phyloP scores from a whole-genome alignment of 345 rosid genomes.

The Pugionium cornutum region DNA sequence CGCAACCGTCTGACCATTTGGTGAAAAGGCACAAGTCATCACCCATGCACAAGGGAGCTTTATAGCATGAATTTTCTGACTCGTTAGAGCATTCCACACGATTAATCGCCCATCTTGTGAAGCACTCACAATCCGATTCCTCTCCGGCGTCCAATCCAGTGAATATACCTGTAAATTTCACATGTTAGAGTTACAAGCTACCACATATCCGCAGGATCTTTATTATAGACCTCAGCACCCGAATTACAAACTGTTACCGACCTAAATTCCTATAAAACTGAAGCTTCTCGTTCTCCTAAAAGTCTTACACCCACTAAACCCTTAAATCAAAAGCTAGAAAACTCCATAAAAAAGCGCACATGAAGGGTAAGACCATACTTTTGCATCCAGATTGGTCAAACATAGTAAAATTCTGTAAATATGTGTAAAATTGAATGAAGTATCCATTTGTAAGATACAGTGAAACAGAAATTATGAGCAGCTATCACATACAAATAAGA shows the following conservation, averaged over 20 bases:
- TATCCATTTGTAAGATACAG: neutral
- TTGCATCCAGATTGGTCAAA: slow-evolving; percentile 12
- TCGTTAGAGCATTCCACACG: slow-evolving; percentile 95
- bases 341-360: slow-evolving; percentile 12
- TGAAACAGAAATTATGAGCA: no score
- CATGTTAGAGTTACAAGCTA: slow-evolving; percentile 21
- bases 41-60: slow-evolving; percentile 98
- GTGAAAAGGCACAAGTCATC: slow-evolving; percentile 98
- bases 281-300: slow-evolving; percentile 1
- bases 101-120: slow-evolving; percentile 94
- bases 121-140: slow-evolving; percentile 88
- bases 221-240: neutral
- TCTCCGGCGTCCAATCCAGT: slow-evolving; percentile 86
- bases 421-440: neutral
- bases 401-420: neutral
- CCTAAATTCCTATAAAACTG: neutral
- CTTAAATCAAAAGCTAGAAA: slow-evolving; percentile 19
- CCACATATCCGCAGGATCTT: slow-evolving; percentile 2
- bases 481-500: no score
- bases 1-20: slow-evolving; percentile 90
- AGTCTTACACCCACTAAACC: neutral
- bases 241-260: neutral
- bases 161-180: slow-evolving; percentile 69
- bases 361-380: neutral
- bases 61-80: slow-evolving; percentile 96